These are phyloP conservation scores for Solanum pimpinellifolium DNA, from an alignment of 257 asterid genomes.

Conservation along the genomic window DNA sequence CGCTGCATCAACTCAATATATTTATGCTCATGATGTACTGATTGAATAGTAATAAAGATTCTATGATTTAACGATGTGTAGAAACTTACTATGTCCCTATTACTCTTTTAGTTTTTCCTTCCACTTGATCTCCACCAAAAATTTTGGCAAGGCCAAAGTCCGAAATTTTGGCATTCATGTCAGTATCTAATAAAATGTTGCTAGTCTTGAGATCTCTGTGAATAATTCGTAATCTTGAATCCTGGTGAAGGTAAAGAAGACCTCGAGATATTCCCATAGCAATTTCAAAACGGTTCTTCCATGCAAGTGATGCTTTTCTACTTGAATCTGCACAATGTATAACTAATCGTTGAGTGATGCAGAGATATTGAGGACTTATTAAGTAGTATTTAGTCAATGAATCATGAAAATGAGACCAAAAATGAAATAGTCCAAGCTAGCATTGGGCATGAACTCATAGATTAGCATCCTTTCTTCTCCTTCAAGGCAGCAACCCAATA, in stretches of 20 bases:
- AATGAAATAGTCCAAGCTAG: slow-evolving; percentile 9
- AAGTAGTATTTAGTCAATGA: background rate
- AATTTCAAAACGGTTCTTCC: slow-evolving; percentile 5
- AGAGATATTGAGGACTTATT: background rate
- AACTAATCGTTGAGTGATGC: background rate
- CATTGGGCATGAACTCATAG: slow-evolving; percentile 9
- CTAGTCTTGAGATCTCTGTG: slow-evolving; percentile 11
- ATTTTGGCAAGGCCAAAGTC: slow-evolving; percentile 7
- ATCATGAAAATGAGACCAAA: background rate
- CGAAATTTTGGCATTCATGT: slow-evolving; percentile 7
- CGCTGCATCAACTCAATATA: background rate
- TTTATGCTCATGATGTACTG: background rate
- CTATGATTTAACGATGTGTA: background rate
- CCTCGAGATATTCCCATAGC: slow-evolving; percentile 7
- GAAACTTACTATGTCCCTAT: slow-evolving; percentile 12
- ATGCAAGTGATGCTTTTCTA: background rate
- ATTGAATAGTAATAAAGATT: background rate
- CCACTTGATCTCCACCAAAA: slow-evolving; percentile 3
- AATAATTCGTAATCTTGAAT: slow-evolving; percentile 10
- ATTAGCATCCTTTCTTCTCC: slow-evolving; percentile 6
- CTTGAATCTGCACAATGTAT: background rate
- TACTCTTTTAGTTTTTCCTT: background rate
- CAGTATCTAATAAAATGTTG: slow-evolving; percentile 6
- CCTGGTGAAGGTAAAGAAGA: slow-evolving; percentile 15
- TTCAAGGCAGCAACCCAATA: slow-evolving; percentile 3